phyloP scores from a whole-genome alignment of 192 early-diverging fungal genomes.

The Linderina pennispora region DNA sequence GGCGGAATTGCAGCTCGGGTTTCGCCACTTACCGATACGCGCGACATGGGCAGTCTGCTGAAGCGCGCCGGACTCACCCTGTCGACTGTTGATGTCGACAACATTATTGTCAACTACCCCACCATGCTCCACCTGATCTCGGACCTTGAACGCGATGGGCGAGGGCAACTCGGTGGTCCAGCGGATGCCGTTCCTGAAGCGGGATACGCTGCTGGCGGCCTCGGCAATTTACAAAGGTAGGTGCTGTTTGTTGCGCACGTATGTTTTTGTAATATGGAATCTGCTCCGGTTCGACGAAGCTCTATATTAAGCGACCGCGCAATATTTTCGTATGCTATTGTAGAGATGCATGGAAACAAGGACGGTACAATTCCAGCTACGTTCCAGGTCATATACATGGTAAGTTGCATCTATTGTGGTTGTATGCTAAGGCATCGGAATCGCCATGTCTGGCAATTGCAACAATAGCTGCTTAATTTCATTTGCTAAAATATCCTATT shows the following conservation, averaged over 20 bases:
- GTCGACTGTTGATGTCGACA: slow-evolving; percentile 92
- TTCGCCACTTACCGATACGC: slow-evolving; percentile 80
- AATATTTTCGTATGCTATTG: too few species aligned
- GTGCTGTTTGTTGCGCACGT: too few species aligned
- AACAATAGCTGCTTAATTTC: slow-evolving; percentile 1
- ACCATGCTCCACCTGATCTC: slow-evolving; percentile 85
- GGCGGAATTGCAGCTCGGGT: slow-evolving; percentile 85
- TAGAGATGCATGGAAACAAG: slow-evolving; percentile 80
- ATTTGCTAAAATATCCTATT: slow-evolving; percentile 30
- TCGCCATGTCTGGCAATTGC: too few species aligned
- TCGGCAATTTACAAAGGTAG: slow-evolving; percentile 82
- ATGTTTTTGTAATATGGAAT: too few species aligned
- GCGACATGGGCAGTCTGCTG: slow-evolving; percentile 74
- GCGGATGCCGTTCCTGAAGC: slow-evolving; percentile 61
- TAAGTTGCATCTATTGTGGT: slow-evolving; percentile 21
- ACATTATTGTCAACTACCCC: slow-evolving; percentile 86
- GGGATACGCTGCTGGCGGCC: slow-evolving; percentile 83
- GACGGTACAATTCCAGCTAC: slow-evolving; percentile 91
- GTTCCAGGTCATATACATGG: slow-evolving; percentile 75
- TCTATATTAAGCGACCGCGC: too few species aligned
- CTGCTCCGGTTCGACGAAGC: too few species aligned
- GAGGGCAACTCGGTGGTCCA: slow-evolving; percentile 83
- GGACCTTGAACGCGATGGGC: slow-evolving; percentile 89
- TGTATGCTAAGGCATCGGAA: neutral
- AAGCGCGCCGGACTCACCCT: slow-evolving; percentile 80